Evolutionary conservation across 2,329 filamentous ascomycete species (phyloP), one percentile per base, ranked within the genome.

Genomic region (Aspergillus fijiensis): DNA sequence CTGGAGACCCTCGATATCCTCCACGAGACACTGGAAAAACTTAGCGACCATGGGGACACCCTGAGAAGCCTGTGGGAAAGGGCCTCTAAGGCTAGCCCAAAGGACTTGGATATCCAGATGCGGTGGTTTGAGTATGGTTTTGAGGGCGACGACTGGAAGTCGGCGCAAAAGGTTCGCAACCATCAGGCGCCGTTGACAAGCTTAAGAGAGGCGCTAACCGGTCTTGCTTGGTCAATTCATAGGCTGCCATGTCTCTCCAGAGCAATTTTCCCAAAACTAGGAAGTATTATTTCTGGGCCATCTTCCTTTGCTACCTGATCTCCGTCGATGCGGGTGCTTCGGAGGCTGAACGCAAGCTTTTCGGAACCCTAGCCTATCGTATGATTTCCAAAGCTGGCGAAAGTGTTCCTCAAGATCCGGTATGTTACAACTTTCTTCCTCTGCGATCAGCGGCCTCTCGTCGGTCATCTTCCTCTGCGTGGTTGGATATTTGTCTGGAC

Each of bases 171-270:
- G 76, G 80, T 81, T 59, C 56, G 75, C 68, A n/a, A n/a, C 33
- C 16, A 11, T 11, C 54, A 45, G 19, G 19, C 6, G 45, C 11
- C 39, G 2, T 23, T 23, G 25, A 10, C 29, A 5, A 12, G 19
- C 39, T 7, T 48, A 39, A 25, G 57, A 63, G 54, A 56, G 16
- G 25, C 9, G n/a, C 35, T 55, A 23, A 21, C 27, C 29, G 16
- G 14, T 6, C 29, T 29, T n/a, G 5, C 63, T 58, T 65, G 51
- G 55, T 56, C 42, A 33, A 19, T 60, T 48, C 21, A 54, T 63
- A 81, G 79, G 80, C 80, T 60, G 76, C 79, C 50, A 81, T 81
- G 79, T 77, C 75, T 60, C 76, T 82, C 48, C 78, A 80, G 63
- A 81, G 76, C 64, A 80, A 80, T 58, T 82, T 81, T 59, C 77